phyloP scores from a whole-genome alignment of 75 land plant genomes.

The Pseudotsuga menziesii region DNA sequence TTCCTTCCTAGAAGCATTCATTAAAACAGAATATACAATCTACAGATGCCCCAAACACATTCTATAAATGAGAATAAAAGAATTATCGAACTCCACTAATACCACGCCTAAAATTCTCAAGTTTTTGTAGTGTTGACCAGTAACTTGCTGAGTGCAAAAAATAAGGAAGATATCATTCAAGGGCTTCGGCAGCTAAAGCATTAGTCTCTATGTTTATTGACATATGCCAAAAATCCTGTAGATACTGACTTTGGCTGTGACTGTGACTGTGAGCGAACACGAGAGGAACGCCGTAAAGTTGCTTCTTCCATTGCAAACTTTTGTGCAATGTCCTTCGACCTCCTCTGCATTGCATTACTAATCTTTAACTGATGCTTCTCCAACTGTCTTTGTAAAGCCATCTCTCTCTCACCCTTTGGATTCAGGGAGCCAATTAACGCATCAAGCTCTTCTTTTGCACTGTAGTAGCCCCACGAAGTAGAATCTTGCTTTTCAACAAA shows the following conservation, averaged over 20 bases:
- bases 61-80: too few species aligned
- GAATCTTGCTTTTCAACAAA: conserved; percentile 80
- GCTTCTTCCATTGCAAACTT: conserved; percentile 52
- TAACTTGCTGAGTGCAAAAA: neutral
- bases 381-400: conserved; percentile 65
- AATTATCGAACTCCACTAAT: too few species aligned
- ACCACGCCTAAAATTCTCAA: too few species aligned
- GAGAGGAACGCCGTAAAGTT: conserved; percentile 66
- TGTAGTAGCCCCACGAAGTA: conserved; percentile 73
- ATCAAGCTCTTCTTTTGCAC: conserved; percentile 90
- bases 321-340: conserved; percentile 58
- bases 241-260: conserved; percentile 54
- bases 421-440: conserved; percentile 71
- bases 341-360: conserved; percentile 64
- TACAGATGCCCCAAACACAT: too few species aligned
- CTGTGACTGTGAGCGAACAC: conserved; percentile 74
- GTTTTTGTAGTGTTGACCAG: too few species aligned
- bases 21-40: too few species aligned
- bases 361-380: conserved; percentile 51
- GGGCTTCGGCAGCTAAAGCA: neutral
- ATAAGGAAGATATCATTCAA: neutral
- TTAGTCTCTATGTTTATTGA: conserved; percentile 31
- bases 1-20: too few species aligned
- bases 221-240: conserved; percentile 64
- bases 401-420: conserved; percentile 80